phyloP scores from a whole-genome alignment of 179 eudicot species.

The Dionaea muscipula region DNA sequence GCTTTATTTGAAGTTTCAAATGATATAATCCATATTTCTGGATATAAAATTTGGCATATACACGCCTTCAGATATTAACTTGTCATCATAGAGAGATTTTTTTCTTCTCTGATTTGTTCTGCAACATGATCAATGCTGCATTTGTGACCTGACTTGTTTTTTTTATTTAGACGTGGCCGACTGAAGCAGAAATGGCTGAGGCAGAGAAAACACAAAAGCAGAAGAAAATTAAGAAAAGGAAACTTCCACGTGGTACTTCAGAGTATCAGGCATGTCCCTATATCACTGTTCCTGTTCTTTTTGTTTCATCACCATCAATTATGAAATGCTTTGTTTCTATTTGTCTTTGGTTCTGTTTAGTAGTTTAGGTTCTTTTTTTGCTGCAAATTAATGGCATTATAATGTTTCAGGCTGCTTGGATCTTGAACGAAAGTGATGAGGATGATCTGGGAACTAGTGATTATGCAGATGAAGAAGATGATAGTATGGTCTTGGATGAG shows the following conservation, averaged over 20 bases:
- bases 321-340: not conserved
- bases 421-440: constrained; percentile 58
- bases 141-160: not conserved
- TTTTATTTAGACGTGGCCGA: constrained; percentile 81
- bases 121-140: no score
- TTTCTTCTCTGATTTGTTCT: no score
- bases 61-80: no score
- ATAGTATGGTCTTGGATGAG: constrained; percentile 76
- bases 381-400: not conserved
- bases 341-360: not conserved
- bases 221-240: constrained; percentile 46
- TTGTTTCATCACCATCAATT: not conserved
- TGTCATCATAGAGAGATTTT: no score
- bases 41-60: no score
- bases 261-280: constrained; percentile 64
- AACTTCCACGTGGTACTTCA: constrained; percentile 68
- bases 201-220: constrained; percentile 57
- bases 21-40: no score
- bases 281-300: not conserved
- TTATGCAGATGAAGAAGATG: constrained; percentile 38
- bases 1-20: no score
- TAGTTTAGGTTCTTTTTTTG: not conserved
- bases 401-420: constrained; percentile 87
- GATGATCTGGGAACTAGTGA: constrained; percentile 42
- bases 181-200: constrained; percentile 92